A percentile compares a stretch with the other conserved stretches of the same genome.
These are phyloP conservation scores for Pseudogymnoascus sp. DNA, from an alignment of 2,329 filamentous ascomycete species.

Conservation along the genomic window DNA sequence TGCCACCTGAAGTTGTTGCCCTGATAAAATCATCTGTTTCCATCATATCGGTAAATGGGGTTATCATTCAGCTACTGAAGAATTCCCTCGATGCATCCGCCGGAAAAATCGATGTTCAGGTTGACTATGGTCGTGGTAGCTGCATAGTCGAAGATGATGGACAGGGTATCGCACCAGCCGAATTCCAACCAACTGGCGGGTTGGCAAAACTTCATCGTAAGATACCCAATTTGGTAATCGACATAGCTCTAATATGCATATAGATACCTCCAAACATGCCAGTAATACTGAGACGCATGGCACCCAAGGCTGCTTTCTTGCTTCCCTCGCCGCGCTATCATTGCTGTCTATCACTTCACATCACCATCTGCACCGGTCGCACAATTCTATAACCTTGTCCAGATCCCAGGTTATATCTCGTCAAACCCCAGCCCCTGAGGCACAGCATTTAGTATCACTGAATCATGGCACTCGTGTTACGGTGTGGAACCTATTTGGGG, in stretches of 20 bases:
- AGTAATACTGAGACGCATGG: slow-evolving; percentile 48
- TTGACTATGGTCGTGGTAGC: slow-evolving; percentile 68
- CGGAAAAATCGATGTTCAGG: slow-evolving; percentile 55
- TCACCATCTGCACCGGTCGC: slow-evolving; percentile 49
- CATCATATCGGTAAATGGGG: slow-evolving; percentile 66
- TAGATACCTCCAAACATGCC: slow-evolving; percentile 61
- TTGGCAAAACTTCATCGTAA: slow-evolving; percentile 66
- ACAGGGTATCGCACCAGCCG: slow-evolving; percentile 60
- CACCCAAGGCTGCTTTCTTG: slow-evolving; percentile 64
- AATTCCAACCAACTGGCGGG: slow-evolving; percentile 64
- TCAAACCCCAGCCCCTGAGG: slow-evolving; percentile 50
- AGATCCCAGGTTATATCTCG: slow-evolving; percentile 59
- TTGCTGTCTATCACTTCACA: slow-evolving; percentile 70
- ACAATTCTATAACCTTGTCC: slow-evolving; percentile 62
- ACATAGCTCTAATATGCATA: slow-evolving; percentile 5
- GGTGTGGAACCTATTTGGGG: slow-evolving; percentile 77
- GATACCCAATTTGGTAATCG: slow-evolving; percentile 22
- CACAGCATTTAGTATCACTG: slow-evolving; percentile 47
- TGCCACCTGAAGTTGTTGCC: slow-evolving; percentile 63
- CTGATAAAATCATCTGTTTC: slow-evolving; percentile 80
- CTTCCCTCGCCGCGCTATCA: slow-evolving; percentile 68
- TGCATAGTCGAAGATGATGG: slow-evolving; percentile 84
- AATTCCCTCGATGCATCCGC: slow-evolving; percentile 81
- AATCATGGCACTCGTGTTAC: slow-evolving; percentile 66
- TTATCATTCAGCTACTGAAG: slow-evolving; percentile 63